Base-by-base conservation (phyloP, 2,329 filamentous ascomycete genomes). In the Aureobasidium sp. region DNA sequence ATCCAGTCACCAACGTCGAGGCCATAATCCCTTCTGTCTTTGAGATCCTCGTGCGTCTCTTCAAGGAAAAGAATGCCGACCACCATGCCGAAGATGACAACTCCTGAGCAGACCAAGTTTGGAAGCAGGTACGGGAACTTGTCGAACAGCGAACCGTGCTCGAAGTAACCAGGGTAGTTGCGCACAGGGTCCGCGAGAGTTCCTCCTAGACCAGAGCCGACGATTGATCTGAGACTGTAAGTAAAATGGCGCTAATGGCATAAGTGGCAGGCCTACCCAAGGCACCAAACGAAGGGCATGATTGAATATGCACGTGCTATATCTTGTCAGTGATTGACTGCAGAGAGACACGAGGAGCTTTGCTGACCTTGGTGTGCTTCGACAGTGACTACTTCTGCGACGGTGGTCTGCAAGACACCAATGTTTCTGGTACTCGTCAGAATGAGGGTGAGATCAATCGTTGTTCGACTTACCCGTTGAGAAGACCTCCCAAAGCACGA, bases 271-370 rank as follows among this genome's bases (percentile, higher is more conserved):
- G 69, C 73, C 76, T 79, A 90, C 81, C 94, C 94, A 70, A 99
- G 82, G 72, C 92, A 97, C 94, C 94, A 99, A 29, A 97, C 90
- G 72, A 96, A 91, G 7, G 94, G 94, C 91, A 99, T 97, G 68
- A 97, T 92, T 14, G 93, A 91, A 76, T 96, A 99, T 54, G 93
- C 94, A 68, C 90, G 90, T 67, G 92, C 89, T 91, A 64, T 62
- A 48, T 9, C 31, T 15, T 27, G 52, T 66, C 40, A 67, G 58
- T 39, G 5, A 5, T 33, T 39, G 31, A 52, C 64, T 24, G 6
- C 24, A 8, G 5, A n/a, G 3, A 14, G 45, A 42, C 8, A 66
- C 5, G 17, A 42, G 52, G 27, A 9, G 17, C 5, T 29, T 19
- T 39, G 76, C 88, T 76, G 75, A 91, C 88, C 89, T 74, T 97